Base-by-base conservation (phyloP, 2,329 filamentous ascomycete species). In the Aspergillus unguis region DNA sequence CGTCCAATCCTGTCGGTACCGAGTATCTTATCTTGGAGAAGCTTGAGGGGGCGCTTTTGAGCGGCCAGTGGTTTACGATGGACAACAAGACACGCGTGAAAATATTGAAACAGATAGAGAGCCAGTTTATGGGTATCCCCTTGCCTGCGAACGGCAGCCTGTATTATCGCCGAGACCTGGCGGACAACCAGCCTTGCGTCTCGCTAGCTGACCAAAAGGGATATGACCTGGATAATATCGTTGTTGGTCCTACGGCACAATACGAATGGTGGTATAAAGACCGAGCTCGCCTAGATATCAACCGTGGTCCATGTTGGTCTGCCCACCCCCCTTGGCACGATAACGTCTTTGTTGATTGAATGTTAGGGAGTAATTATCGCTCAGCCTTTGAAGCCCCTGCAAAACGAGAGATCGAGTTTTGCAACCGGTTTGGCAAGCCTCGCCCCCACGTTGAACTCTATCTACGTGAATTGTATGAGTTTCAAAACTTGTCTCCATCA, bases 21-120 rank as follows among this genome's bases (percentile, higher is more conserved):
- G 71, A 74, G 60, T 75, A 71, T 28, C 60, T 76, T 23, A 59
- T 75, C 5, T 65, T 75, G 55, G 71, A 72, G 53, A 64, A 62
- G 33, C 33, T 70, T 25, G 57, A 57, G 25, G 72, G 72, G 11
- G 57, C 26, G 6, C 61, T 64, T 7, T 52, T 72, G n/a, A 67
- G 65, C 26, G 62, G 65, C 29, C 55, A 59, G 26, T 73, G 69
- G 71, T 68, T 63, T 40, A 49, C 56, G 5, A 61, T 64, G 52
- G 48, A 61, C 44, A 62, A 45, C n/a, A 62, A 63, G 50, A 48
- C 49, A 5, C 42, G 56, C 11, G 53, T 59, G 7, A 63, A 61
- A 40, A 31, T 63, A 26, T 62, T 65, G 45, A 62, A 48, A 44
- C 59, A 64, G 25, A 0, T 63, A 0, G 64, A 68, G 48, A 59